Percentiles rank a stretch among this genome's conserved stretches.
Evolutionary conservation across 805 yeast species (phyloP).

Genomic region (Kodamaea fukazawae): DNA sequence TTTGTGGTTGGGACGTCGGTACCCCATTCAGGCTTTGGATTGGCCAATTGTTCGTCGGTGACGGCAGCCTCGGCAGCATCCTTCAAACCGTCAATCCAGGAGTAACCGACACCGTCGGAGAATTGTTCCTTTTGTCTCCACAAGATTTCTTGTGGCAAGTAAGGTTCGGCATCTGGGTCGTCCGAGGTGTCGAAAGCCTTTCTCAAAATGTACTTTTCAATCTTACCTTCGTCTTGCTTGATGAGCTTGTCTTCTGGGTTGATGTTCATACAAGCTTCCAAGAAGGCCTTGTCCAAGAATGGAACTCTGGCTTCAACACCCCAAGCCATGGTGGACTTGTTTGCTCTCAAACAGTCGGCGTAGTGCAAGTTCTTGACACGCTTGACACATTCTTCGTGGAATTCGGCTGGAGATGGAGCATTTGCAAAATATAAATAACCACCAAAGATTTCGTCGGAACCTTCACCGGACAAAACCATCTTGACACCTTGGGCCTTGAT

Average conservation of each 20-base stretch:
- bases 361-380: constrained; percentile 96
- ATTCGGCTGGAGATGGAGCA: constrained; percentile 90
- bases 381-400: constrained; percentile 93
- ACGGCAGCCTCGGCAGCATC: constrained; percentile 88
- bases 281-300: constrained; percentile 90
- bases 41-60: constrained; percentile 84
- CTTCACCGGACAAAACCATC: constrained; percentile 99
- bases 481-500: constrained; percentile 99
- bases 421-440: constrained; percentile 96
- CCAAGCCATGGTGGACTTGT: constrained; percentile 99
- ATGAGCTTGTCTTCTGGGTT: constrained; percentile 91
- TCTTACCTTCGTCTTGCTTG: constrained; percentile 63
- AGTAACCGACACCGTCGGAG: constrained; percentile 99
- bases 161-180: constrained; percentile 74
- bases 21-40: constrained; percentile 97
- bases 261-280: constrained; percentile 90
- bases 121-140: constrained; percentile 99
- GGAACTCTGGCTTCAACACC: constrained; percentile 99
- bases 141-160: constrained; percentile 92
- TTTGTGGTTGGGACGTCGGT: constrained; percentile 90
- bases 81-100: constrained; percentile 98
- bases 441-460: constrained; percentile 98
- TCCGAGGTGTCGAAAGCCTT: constrained; percentile 95
- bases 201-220: constrained; percentile 94
- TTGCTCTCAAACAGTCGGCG: constrained; percentile 97